Conservation (phyloP, 305 asterid species). For the Plantago coronopus region DNA sequence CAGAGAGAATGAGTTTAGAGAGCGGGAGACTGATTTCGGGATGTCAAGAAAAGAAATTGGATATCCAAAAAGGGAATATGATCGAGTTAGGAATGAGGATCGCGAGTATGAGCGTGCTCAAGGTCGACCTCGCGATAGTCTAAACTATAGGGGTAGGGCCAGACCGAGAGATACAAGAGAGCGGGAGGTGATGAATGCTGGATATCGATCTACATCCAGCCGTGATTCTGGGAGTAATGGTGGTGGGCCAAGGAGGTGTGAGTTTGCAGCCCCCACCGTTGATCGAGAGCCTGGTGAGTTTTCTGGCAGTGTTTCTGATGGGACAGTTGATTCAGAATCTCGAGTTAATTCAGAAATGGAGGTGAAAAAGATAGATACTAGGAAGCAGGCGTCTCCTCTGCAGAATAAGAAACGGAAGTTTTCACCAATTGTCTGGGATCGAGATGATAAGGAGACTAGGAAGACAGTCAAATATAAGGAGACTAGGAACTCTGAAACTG, state of each 20-base stretch:
- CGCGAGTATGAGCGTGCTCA: slow-evolving; percentile 30
- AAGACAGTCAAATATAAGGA: slow-evolving; percentile 30
- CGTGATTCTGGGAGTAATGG: slow-evolving; percentile 46
- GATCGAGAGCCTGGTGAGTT: slow-evolving; percentile 92
- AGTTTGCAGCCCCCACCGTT: slow-evolving; percentile 22
- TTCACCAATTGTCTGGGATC: slow-evolving; percentile 87
- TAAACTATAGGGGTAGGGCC: slow-evolving; percentile 38
- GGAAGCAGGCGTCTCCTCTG: slow-evolving; percentile 27
- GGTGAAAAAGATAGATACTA: slow-evolving; percentile 33
- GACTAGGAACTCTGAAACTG: slow-evolving; percentile 22
- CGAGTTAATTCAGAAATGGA: slow-evolving; percentile 29
- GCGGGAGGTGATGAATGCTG: slow-evolving; percentile 45
- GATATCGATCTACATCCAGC: slow-evolving; percentile 36
- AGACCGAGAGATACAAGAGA: slow-evolving; percentile 55
- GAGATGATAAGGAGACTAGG: slow-evolving; percentile 50
- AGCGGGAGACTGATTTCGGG: slow-evolving; percentile 51
- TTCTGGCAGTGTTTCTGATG: slow-evolving; percentile 82
- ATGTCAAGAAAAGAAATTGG: slow-evolving; percentile 43
- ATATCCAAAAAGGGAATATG: slow-evolving; percentile 43
- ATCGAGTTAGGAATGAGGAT: slow-evolving; percentile 38
- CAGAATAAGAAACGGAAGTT: slow-evolving; percentile 59
- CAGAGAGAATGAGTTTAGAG: slow-evolving; percentile 59
- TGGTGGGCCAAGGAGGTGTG: slow-evolving; percentile 35
- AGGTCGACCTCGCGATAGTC: slow-evolving; percentile 27
- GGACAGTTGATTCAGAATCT: slow-evolving; percentile 40